phyloP scores from a whole-genome alignment of 2,329 filamentous ascomycete species.

The Fusarium anguioides region DNA sequence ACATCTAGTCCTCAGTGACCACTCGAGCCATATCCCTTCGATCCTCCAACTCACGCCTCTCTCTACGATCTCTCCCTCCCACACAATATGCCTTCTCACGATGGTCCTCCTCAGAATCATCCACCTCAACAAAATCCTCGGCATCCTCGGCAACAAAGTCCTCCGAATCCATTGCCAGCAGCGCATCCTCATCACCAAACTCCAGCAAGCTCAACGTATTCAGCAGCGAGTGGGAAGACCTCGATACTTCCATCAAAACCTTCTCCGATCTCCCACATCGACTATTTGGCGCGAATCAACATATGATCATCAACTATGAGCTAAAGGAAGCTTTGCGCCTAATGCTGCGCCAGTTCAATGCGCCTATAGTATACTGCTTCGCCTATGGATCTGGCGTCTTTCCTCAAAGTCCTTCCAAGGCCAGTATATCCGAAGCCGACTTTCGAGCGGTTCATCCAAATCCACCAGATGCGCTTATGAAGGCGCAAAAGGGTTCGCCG shows the following conservation, averaged over 20 bases:
- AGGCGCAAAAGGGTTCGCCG: slow-evolving; percentile 85
- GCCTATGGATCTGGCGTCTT: slow-evolving; percentile 98
- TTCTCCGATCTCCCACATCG: slow-evolving; percentile 59
- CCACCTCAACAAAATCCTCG: background rate
- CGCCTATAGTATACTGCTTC: slow-evolving; percentile 95
- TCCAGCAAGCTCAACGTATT: slow-evolving; percentile 52
- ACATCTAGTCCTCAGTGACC: slow-evolving; percentile 31
- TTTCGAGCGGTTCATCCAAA: slow-evolving; percentile 80
- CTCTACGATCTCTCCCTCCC: slow-evolving; percentile 14
- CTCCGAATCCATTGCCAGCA: slow-evolving; percentile 16
- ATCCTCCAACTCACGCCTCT: slow-evolving; percentile 23
- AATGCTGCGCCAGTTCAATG: slow-evolving; percentile 90
- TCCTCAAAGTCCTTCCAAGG: slow-evolving; percentile 72
- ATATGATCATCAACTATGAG: slow-evolving; percentile 94
- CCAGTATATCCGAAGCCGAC: slow-evolving; percentile 65
- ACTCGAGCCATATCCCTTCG: slow-evolving; percentile 39
- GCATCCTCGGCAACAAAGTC: background rate
- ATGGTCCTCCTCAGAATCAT: slow-evolving; percentile 37
- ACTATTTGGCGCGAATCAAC: slow-evolving; percentile 92
- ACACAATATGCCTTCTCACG: slow-evolving; percentile 14
- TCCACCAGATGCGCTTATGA: slow-evolving; percentile 81
- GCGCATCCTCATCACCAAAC: slow-evolving; percentile 34
- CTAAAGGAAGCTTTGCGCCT: slow-evolving; percentile 91
- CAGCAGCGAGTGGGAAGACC: slow-evolving; percentile 58
- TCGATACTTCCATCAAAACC: slow-evolving; percentile 56